Conservation (phyloP, 106 monocot genomes). For the Platanthera zijinensis region DNA sequence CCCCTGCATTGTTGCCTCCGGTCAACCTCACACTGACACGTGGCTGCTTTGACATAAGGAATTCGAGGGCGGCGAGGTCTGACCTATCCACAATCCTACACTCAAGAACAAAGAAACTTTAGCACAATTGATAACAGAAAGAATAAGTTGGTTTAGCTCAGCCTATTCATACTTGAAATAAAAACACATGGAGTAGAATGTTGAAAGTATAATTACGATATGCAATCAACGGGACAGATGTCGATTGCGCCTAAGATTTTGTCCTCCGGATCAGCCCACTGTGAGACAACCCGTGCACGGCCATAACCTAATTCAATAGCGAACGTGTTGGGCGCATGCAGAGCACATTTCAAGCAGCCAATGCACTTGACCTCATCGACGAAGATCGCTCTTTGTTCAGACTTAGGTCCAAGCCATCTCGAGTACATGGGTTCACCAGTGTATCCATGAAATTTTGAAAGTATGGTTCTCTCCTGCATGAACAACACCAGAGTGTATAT, state of each 20-base stretch:
- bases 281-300: constrained; percentile 69
- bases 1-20: constrained; percentile 39
- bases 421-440: constrained; percentile 25
- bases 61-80: constrained; percentile 72
- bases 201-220: constrained; percentile 45
- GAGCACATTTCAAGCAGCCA: constrained; percentile 87
- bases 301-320: constrained; percentile 75
- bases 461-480: constrained; percentile 2
- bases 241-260: constrained; percentile 67
- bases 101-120: background rate
- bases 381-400: constrained; percentile 64
- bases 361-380: constrained; percentile 83
- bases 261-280: constrained; percentile 82
- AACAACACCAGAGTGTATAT: background rate
- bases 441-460: background rate
- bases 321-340: constrained; percentile 69
- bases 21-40: constrained; percentile 54
- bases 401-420: constrained; percentile 51
- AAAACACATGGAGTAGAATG: background rate
- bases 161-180: background rate
- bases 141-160: too few species aligned
- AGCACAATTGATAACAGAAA: too few species aligned
- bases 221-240: constrained; percentile 84
- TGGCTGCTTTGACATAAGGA: constrained; percentile 90
- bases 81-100: constrained; percentile 61